Evolutionary conservation across 768 basidiomycete genomes (phyloP).

Genomic region (Calocera cornea): DNA sequence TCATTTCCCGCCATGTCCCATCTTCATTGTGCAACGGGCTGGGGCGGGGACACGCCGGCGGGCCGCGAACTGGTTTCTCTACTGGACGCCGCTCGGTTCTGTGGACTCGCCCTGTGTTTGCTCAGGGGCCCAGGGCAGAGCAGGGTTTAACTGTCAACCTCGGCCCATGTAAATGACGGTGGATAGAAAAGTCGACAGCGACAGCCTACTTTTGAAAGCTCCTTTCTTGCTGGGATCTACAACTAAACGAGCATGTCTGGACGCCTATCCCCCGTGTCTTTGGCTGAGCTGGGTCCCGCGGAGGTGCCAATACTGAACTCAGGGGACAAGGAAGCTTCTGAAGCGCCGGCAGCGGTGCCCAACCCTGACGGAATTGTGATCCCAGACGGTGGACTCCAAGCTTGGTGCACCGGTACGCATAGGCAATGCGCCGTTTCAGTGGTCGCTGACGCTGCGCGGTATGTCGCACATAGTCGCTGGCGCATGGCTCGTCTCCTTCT

Average conservation of each 20-base stretch:
- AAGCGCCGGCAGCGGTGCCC: neutral
- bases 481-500: slow-evolving; percentile 8
- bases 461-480: neutral
- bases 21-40: no score
- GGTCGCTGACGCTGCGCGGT: neutral
- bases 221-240: neutral
- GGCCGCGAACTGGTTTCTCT: no score
- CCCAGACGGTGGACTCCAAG: neutral
- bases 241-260: neutral
- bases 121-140: no score
- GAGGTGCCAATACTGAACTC: neutral
- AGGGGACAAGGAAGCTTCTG: neutral
- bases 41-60: no score
- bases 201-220: no score
- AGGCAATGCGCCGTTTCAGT: neutral
- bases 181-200: no score
- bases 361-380: neutral
- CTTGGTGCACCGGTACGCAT: neutral
- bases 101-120: no score
- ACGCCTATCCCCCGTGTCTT: neutral
- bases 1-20: no score
- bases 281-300: neutral
- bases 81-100: no score
- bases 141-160: no score
- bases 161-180: no score